A percentile compares a stretch with the other conserved stretches of the same genome.
These are phyloP conservation scores for Parietichytrium sp. DNA, from an alignment of 108 stramenopile species.

Conservation along the genomic window DNA sequence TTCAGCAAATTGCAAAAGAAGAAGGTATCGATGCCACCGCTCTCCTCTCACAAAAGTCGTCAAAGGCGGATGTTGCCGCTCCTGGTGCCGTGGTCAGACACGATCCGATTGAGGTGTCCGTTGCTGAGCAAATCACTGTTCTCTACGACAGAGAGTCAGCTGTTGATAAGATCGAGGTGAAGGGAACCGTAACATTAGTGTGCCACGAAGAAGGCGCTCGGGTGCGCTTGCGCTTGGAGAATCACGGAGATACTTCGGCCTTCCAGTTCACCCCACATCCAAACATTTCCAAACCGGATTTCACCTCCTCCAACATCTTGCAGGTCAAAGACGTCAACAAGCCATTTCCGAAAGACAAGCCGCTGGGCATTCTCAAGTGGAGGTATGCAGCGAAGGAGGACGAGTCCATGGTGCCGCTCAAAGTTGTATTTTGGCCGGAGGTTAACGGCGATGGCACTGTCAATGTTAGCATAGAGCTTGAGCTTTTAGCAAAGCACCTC, in stretches of 20 bases:
- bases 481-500: slow-evolving; percentile 6
- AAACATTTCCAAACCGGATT: slow-evolving; percentile 15
- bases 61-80: slow-evolving; percentile 19
- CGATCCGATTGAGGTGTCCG: background rate
- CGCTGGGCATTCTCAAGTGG: slow-evolving; percentile 33
- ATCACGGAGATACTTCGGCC: background rate
- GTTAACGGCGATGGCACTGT: slow-evolving; percentile 29
- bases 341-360: slow-evolving; percentile 23
- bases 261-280: slow-evolving; percentile 7
- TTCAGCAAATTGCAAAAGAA: slow-evolving; percentile 31
- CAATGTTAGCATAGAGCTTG: slow-evolving; percentile 30
- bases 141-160: slow-evolving; percentile 18
- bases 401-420: slow-evolving; percentile 30
- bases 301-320: background rate
- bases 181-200: background rate
- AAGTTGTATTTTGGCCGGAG: slow-evolving; percentile 3
- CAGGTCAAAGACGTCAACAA: slow-evolving; percentile 30
- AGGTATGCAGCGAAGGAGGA: slow-evolving; percentile 33
- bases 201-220: slow-evolving; percentile 14
- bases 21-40: background rate
- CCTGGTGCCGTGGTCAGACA: background rate
- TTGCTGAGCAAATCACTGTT: background rate
- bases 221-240: slow-evolving; percentile 8
- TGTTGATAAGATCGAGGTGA: slow-evolving; percentile 11
- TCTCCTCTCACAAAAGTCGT: slow-evolving; percentile 5